Evolutionary conservation across 495 filamentous ascomycete species (phyloP).

Genomic region (Penicillium flavigenum): DNA sequence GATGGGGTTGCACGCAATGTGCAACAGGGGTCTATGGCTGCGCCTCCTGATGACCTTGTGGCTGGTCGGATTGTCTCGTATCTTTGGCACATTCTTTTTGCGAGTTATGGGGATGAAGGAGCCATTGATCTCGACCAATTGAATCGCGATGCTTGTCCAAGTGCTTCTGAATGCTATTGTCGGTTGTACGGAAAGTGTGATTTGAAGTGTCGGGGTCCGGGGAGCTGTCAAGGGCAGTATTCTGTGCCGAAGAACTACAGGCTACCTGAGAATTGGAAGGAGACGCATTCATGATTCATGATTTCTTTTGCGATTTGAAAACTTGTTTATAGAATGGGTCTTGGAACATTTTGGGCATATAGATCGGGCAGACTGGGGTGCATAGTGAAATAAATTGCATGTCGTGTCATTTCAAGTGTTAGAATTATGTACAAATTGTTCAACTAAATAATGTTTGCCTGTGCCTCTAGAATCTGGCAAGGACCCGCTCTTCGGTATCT

Average conservation of each 20-base stretch:
- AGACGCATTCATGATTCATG: slow-evolving; percentile 27
- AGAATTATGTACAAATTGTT: slow-evolving; percentile 22
- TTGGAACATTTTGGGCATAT: slow-evolving; percentile 12
- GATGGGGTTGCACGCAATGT: slow-evolving; percentile 7
- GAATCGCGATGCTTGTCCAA: slow-evolving; percentile 40
- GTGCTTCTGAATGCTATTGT: slow-evolving; percentile 45
- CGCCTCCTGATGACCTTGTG: slow-evolving; percentile 39
- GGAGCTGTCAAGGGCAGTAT: slow-evolving; percentile 40
- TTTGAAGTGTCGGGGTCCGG: slow-evolving; percentile 31
- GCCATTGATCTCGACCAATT: slow-evolving; percentile 46
- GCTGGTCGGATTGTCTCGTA: slow-evolving; percentile 45
- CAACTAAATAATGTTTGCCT: neutral
- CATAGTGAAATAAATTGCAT: slow-evolving; percentile 4
- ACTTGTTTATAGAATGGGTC: slow-evolving; percentile 5
- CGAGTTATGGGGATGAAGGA: slow-evolving; percentile 23
- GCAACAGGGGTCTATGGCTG: slow-evolving; percentile 18
- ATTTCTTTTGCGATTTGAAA: neutral
- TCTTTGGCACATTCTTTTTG: slow-evolving; percentile 46
- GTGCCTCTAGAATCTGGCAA: slow-evolving; percentile 53
- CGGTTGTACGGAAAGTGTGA: slow-evolving; percentile 43
- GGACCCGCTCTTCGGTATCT: slow-evolving; percentile 69
- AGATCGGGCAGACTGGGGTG: neutral
- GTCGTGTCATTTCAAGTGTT: slow-evolving; percentile 14
- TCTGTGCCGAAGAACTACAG: slow-evolving; percentile 33
- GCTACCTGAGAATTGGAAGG: slow-evolving; percentile 39